Evolutionary conservation across 2,329 filamentous ascomycete genomes (phyloP).

Genomic region (Metarhizium humberi): DNA sequence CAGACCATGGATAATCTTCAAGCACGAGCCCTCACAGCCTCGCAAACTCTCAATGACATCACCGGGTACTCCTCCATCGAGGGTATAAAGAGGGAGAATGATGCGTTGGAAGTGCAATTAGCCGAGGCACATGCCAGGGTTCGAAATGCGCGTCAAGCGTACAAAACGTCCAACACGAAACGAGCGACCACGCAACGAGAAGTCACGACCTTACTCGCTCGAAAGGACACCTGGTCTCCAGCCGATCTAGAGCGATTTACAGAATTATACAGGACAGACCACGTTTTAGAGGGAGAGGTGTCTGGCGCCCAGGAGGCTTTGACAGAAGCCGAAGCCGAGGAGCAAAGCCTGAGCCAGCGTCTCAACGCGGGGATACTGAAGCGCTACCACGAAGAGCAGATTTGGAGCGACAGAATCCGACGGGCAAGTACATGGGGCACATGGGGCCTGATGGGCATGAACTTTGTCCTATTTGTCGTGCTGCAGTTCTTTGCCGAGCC

Average conservation of each 20-base stretch:
- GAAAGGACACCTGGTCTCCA: slow-evolving; percentile 87
- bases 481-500: slow-evolving; percentile 88
- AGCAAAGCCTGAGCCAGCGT: slow-evolving; percentile 66
- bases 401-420: slow-evolving; percentile 96
- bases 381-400: slow-evolving; percentile 96
- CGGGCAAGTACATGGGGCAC: slow-evolving; percentile 97
- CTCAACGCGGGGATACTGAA: slow-evolving; percentile 78
- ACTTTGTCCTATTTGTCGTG: slow-evolving; percentile 78
- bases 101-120: slow-evolving; percentile 51
- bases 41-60: slow-evolving; percentile 83
- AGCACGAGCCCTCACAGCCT: slow-evolving; percentile 72
- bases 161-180: slow-evolving; percentile 74
- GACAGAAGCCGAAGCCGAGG: slow-evolving; percentile 64
- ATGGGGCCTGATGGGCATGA: slow-evolving; percentile 95
- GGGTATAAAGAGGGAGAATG: slow-evolving; percentile 70
- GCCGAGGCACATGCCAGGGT: slow-evolving; percentile 54
- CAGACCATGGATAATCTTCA: slow-evolving; percentile 81
- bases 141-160: slow-evolving; percentile 60
- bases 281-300: slow-evolving; percentile 84
- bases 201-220: slow-evolving; percentile 84
- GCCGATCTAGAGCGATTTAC: slow-evolving; percentile 91
- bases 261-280: slow-evolving; percentile 80
- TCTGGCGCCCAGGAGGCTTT: slow-evolving; percentile 61
- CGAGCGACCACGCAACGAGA: slow-evolving; percentile 89
- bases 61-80: slow-evolving; percentile 94